Evolutionary conservation across 2,329 filamentous ascomycete genomes (phyloP).

Genomic region (Fusarium abutilonis): DNA sequence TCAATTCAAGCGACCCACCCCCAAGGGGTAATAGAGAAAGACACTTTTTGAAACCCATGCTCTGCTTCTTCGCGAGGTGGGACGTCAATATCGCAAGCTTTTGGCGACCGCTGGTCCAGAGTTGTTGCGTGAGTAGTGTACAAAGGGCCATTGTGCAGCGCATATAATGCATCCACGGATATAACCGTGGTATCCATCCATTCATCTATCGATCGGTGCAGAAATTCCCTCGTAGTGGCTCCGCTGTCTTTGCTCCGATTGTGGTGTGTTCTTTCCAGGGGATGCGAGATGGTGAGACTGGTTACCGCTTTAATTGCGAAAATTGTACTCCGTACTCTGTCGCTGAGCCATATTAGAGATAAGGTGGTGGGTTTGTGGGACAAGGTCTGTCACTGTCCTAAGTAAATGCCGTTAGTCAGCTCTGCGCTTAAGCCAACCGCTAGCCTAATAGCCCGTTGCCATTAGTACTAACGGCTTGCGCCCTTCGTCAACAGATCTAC

Average conservation of each 20-base stretch:
- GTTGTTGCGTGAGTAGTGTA: too few relatives aligned
- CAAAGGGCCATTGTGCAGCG: neutral
- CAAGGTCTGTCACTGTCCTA: slow-evolving; percentile 14
- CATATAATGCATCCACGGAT: neutral
- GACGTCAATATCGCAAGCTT: too few relatives aligned
- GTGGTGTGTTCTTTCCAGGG: slow-evolving; percentile 14
- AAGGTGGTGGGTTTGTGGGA: slow-evolving; percentile 13
- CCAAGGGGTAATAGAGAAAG: slow-evolving; percentile 6
- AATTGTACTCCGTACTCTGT: too few relatives aligned
- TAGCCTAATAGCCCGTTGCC: neutral
- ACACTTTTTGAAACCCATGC: too few relatives aligned
- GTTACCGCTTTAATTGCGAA: neutral
- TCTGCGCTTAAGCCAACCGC: neutral
- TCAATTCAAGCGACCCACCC: slow-evolving; percentile 9
- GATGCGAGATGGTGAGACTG: slow-evolving; percentile 16
- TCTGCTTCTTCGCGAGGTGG: too few relatives aligned
- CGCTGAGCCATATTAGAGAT: slow-evolving; percentile 10
- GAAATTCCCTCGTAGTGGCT: neutral
- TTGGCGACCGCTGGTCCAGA: neutral
- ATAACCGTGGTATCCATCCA: neutral
- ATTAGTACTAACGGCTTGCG: too few relatives aligned
- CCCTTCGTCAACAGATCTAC: too few relatives aligned
- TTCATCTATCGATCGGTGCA: neutral
- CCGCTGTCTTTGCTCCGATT: neutral
- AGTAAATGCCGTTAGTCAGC: slow-evolving; percentile 25